A percentile compares a stretch with the other conserved stretches of the same genome.
Conservation (phyloP, 2,329 filamentous ascomycete genomes). For the Dactylellina haptotyla region DNA sequence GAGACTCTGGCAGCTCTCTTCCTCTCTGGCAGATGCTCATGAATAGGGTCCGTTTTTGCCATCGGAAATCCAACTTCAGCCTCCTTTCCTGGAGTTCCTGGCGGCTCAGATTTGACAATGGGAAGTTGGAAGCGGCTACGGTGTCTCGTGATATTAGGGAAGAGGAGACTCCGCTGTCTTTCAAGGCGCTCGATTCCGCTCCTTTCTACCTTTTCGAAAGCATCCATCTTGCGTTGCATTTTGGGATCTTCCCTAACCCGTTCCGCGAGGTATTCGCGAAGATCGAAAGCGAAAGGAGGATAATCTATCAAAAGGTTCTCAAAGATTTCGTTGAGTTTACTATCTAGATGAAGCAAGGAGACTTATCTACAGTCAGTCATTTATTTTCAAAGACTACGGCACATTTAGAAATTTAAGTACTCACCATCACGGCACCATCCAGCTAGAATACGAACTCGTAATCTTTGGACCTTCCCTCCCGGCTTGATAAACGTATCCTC, state of each 20-base stretch:
- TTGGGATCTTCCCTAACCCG: slow-evolving; percentile 21
- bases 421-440: slow-evolving; percentile 49
- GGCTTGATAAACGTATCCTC: slow-evolving; percentile 20
- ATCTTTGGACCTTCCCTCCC: slow-evolving; percentile 23
- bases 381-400: not conserved
- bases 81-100: not conserved
- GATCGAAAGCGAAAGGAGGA: slow-evolving; percentile 22
- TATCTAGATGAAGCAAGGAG: slow-evolving; percentile 25
- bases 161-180: slow-evolving; percentile 15
- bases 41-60: not conserved
- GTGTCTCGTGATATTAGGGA: slow-evolving; percentile 12
- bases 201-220: slow-evolving; percentile 25
- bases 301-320: slow-evolving; percentile 26
- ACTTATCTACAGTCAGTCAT: slow-evolving; percentile 1
- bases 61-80: not conserved
- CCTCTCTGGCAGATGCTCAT: slow-evolving; percentile 16
- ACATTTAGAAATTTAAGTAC: not conserved
- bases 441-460: slow-evolving; percentile 24
- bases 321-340: slow-evolving; percentile 21
- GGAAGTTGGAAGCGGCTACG: slow-evolving; percentile 20
- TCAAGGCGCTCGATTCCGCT: slow-evolving; percentile 15
- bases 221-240: slow-evolving; percentile 28
- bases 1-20: slow-evolving; percentile 36
- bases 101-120: not conserved
- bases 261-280: slow-evolving; percentile 31